Evolutionary conservation across 2,329 filamentous ascomycete species (phyloP).

Genomic region (Diplodia sapinea): DNA sequence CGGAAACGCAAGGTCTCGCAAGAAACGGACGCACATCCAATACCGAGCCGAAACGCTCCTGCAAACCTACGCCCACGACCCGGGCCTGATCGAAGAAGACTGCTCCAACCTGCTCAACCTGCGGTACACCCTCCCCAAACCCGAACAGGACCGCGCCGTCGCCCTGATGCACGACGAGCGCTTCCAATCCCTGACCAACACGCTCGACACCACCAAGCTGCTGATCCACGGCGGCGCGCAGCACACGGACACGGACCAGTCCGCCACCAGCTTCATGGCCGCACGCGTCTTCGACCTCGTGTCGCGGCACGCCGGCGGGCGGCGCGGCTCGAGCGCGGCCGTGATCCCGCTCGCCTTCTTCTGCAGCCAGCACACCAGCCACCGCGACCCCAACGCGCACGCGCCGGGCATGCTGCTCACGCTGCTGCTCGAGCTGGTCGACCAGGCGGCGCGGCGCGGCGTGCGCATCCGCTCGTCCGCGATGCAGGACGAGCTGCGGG

Average conservation of each 20-base stretch:
- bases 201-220: background rate
- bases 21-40: too few relatives aligned
- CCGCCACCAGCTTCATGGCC: too few relatives aligned
- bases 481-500: too few relatives aligned
- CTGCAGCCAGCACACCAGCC: background rate
- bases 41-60: background rate
- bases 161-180: background rate
- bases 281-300: too few relatives aligned
- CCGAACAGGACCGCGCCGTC: background rate
- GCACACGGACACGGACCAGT: too few relatives aligned
- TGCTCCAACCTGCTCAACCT: background rate
- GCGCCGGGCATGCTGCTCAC: slow-evolving; percentile 1
- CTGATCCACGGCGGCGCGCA: background rate
- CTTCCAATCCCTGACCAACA: background rate
- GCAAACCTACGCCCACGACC: background rate
- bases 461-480: too few relatives aligned
- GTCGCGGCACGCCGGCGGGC: too few relatives aligned
- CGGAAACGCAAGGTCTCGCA: too few relatives aligned
- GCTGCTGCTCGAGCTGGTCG: background rate
- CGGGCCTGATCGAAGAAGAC: background rate
- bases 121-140: background rate
- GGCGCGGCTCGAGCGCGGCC: too few relatives aligned
- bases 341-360: background rate
- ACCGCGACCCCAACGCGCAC: background rate
- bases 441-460: background rate